phyloP scores from a whole-genome alignment of 352 stramenopile species.

The Globisporangium alternatum region DNA sequence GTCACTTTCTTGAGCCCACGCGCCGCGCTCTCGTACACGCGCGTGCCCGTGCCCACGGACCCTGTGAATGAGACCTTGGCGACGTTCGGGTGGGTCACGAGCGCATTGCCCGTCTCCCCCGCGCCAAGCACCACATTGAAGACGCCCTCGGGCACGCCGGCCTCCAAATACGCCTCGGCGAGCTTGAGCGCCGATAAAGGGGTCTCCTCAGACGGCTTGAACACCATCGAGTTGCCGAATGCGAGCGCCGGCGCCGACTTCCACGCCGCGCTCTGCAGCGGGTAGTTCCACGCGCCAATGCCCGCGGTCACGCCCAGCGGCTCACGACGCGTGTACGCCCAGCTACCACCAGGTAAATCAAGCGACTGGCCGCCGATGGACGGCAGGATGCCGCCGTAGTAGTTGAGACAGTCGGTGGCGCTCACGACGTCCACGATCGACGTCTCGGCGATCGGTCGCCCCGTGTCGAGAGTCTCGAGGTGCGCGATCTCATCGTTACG shows the following conservation, averaged over 20 bases:
- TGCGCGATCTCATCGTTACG: constrained; percentile 63
- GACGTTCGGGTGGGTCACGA: constrained; percentile 51
- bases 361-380: constrained; percentile 71
- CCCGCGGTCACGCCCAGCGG: constrained; percentile 68
- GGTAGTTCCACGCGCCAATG: constrained; percentile 86
- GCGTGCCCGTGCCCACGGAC: constrained; percentile 60
- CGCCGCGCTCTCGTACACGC: constrained; percentile 69
- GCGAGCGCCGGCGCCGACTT: constrained; percentile 79
- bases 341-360: constrained; percentile 59
- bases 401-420: constrained; percentile 74
- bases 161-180: constrained; percentile 64
- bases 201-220: constrained; percentile 90
- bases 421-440: constrained; percentile 63
- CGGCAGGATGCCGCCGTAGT: constrained; percentile 65
- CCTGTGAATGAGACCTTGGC: constrained; percentile 89
- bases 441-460: constrained; percentile 74
- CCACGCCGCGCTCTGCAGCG: constrained; percentile 75
- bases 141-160: constrained; percentile 65
- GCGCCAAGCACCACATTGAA: constrained; percentile 81
- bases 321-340: constrained; percentile 75
- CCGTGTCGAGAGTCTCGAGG: constrained; percentile 79
- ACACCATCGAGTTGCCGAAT: constrained; percentile 90
- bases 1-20: constrained; percentile 84
- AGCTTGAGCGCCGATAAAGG: constrained; percentile 69
- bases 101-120: constrained; percentile 47